These are phyloP conservation scores for Alternaria incomplexa DNA, from an alignment of 2,329 filamentous ascomycete species.

Conservation along the genomic window DNA sequence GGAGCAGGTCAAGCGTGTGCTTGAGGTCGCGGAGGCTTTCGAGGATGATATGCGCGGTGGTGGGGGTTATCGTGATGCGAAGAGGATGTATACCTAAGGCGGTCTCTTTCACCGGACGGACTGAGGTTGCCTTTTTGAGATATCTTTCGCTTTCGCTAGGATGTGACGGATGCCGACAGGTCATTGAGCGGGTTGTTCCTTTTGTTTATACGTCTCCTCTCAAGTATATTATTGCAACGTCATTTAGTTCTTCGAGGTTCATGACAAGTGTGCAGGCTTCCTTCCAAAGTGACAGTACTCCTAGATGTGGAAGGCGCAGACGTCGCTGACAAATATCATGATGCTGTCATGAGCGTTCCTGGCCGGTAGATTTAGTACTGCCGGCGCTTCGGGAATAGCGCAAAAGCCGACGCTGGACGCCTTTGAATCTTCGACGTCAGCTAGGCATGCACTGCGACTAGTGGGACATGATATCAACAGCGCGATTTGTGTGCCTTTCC, in stretches of 20 bases:
- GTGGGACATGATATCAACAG: neutral
- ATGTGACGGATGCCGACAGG: neutral
- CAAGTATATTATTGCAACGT: neutral
- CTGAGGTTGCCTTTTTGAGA: neutral
- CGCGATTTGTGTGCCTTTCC: neutral
- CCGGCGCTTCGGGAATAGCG: neutral
- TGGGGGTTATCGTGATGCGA: slow-evolving; percentile 79
- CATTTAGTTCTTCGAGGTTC: neutral
- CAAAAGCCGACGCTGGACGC: neutral
- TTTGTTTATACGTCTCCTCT: neutral
- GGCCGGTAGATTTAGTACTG: neutral
- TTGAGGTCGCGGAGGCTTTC: slow-evolving; percentile 85
- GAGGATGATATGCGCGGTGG: slow-evolving; percentile 84
- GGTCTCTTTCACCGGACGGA: neutral
- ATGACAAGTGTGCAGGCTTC: neutral
- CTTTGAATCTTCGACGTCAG: neutral
- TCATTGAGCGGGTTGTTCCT: neutral
- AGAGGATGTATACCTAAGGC: slow-evolving; percentile 74
- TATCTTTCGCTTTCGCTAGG: neutral
- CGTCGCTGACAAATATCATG: neutral
- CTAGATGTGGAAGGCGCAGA: neutral
- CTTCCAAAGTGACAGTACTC: neutral
- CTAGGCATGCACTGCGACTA: neutral
- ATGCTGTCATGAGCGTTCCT: neutral
- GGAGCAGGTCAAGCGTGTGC: slow-evolving; percentile 78